phyloP scores from a whole-genome alignment of 129 eudicot genomes.

The Lactuca sativa region DNA sequence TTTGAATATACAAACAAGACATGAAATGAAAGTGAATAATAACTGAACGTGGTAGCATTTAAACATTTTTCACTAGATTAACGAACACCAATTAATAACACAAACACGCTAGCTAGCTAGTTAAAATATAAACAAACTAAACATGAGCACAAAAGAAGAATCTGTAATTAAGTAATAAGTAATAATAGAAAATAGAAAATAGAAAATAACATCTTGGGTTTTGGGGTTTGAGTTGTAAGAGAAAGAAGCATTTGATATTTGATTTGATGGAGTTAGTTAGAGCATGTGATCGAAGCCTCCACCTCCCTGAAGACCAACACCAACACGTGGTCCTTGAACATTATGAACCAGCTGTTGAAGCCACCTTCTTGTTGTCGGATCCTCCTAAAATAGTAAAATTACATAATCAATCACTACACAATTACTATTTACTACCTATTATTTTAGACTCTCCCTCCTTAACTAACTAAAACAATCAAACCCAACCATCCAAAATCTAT shows the following conservation, averaged over 20 bases:
- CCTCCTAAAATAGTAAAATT: conserved; percentile 52
- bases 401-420: not conserved
- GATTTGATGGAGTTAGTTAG: not conserved
- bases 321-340: conserved; percentile 71
- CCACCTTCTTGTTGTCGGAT: conserved; percentile 77
- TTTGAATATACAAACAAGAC: conserved; percentile 19
- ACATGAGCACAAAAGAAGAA: not conserved
- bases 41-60: not conserved
- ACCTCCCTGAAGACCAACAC: conserved; percentile 67
- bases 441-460: too few species aligned
- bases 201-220: not conserved
- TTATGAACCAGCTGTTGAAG: conserved; percentile 76
- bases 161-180: not conserved
- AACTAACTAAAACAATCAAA: too few species aligned
- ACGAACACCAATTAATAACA: too few species aligned
- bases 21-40: too few species aligned
- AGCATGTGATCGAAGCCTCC: conserved; percentile 80
- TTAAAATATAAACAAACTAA: conserved; percentile 23
- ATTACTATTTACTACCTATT: too few species aligned
- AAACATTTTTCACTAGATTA: not conserved
- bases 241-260: too few species aligned
- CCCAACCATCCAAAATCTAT: too few species aligned
- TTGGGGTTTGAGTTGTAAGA: too few species aligned
- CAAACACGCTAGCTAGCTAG: too few species aligned
- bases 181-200: not conserved